These are phyloP conservation scores for Aspergillus pseudoterreus DNA, from an alignment of 2,329 filamentous ascomycete species.

Conservation along the genomic window DNA sequence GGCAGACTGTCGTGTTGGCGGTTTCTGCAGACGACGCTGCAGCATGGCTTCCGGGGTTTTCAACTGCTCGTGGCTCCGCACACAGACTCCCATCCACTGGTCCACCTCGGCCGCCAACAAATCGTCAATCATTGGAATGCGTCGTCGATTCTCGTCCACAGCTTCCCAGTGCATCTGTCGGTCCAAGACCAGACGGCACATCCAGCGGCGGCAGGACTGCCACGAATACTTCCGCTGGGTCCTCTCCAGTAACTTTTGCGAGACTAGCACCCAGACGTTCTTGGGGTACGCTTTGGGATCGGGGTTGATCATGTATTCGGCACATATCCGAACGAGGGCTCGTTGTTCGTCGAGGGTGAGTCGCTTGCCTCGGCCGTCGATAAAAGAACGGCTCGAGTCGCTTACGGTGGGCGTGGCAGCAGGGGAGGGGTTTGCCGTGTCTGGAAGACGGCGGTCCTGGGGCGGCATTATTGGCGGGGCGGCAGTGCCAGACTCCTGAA, in stretches of 20 bases:
- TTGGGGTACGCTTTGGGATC: slow-evolving; percentile 14
- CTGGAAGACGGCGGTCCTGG: neutral
- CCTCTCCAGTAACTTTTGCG: slow-evolving; percentile 9
- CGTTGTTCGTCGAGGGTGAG: slow-evolving; percentile 15
- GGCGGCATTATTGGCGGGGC: neutral
- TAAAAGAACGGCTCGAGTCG: neutral
- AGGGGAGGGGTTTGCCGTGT: too few species aligned
- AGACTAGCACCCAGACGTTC: slow-evolving; percentile 20
- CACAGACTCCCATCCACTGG: neutral
- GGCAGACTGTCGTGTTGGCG: neutral
- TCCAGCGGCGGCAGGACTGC: slow-evolving; percentile 26
- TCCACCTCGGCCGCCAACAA: neutral
- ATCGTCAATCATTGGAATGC: neutral
- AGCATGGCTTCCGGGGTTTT: slow-evolving; percentile 2
- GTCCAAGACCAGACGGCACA: slow-evolving; percentile 15
- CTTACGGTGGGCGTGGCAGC: neutral
- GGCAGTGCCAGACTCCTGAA: too few species aligned
- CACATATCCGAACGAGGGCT: slow-evolving; percentile 16
- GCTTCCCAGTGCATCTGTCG: slow-evolving; percentile 8
- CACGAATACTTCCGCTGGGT: slow-evolving; percentile 25
- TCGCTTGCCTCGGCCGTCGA: slow-evolving; percentile 1
- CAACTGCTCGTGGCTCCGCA: neutral
- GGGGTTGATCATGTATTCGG: slow-evolving; percentile 11
- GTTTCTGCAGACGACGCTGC: neutral
- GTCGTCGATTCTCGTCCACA: neutral